Base-by-base conservation (phyloP, 371 early-diverging fungal species). In the Parasitella parasitica region DNA sequence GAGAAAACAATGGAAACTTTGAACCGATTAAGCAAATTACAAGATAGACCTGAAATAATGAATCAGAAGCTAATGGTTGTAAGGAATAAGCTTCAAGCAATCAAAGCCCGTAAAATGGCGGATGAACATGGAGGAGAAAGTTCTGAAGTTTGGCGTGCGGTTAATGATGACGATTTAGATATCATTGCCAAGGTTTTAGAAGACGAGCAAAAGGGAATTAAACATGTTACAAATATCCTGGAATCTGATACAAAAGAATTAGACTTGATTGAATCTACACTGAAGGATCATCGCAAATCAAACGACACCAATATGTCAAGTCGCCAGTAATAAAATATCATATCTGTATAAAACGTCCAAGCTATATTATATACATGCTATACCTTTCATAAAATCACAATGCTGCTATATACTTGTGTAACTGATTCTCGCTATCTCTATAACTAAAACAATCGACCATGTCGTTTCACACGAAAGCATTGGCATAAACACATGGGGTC, bases 131-230 rank as follows among this genome's bases (percentile, higher is more conserved):
- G 28, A 15, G 35, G 50, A 18, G 41, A 27, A 9, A 36, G 50
- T 26, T 30, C 38, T 20, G 70, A 66, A 36, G 50, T 66, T 1
- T 70, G 70, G 70, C 66, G 66, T 18, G 58, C 70, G 8, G 54
- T 63, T 6, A 59, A 50, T 51, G 70, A 70, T 20, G 63, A 63
- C 12, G 70, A 66, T 53, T 52, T 57, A 12, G 32, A 43, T 7
- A 28, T 22, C 13, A 61, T 70, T 35, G 66, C 70, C 49, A 57
- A 65, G 63, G 48, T 63, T 8, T 49, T 70, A 38, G 55, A 61
- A 7, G 66, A 65, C 59, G 58, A 65, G 24, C 70, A 70, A 27
- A 38, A 55, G 18, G 70, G 66, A 18, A 65, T 70, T 37, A 51
- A 39, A 28, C 54, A 62, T 20, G 39, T 65, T 28, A 27, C 61